Percentiles rank a stretch among this genome's conserved stretches.
phyloP scores from a whole-genome alignment of 805 yeast species.

The Metschnikowia arizonensis region DNA sequence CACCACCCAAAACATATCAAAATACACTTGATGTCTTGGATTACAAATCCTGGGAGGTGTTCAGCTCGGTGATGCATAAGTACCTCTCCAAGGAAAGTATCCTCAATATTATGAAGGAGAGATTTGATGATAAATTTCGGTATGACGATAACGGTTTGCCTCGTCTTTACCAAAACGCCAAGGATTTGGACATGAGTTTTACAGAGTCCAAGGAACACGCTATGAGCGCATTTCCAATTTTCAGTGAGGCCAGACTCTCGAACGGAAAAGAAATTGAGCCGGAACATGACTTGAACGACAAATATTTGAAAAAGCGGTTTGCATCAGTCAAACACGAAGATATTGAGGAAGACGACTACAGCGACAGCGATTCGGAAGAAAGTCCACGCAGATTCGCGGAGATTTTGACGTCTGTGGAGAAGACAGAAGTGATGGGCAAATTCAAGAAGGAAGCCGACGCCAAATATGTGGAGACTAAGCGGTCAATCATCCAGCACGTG shows the following conservation, averaged over 20 bases:
- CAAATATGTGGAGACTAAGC: slow-evolving; percentile 78
- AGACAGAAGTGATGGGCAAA: slow-evolving; percentile 50
- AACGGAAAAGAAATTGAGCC: slow-evolving; percentile 59
- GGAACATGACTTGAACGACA: slow-evolving; percentile 43
- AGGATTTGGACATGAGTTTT: slow-evolving; percentile 67
- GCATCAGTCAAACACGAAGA: slow-evolving; percentile 35
- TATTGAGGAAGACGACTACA: slow-evolving; percentile 24
- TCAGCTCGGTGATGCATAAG: slow-evolving; percentile 57
- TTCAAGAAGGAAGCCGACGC: slow-evolving; percentile 77
- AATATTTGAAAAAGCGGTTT: slow-evolving; percentile 20
- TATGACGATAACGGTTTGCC: slow-evolving; percentile 84
- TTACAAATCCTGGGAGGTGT: slow-evolving; percentile 59
- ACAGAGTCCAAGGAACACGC: slow-evolving; percentile 57
- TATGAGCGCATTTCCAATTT: slow-evolving; percentile 52
- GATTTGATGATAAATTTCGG: slow-evolving; percentile 78
- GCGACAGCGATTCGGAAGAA: slow-evolving; percentile 18
- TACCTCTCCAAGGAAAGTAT: slow-evolving; percentile 64
- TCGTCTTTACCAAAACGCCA: slow-evolving; percentile 67
- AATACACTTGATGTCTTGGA: slow-evolving; percentile 42
- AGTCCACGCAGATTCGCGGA: slow-evolving; percentile 47
- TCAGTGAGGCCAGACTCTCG: slow-evolving; percentile 50
- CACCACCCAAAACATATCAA: slow-evolving; percentile 39
- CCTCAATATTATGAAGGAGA: slow-evolving; percentile 62
- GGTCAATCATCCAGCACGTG: slow-evolving; percentile 73
- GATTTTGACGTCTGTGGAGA: slow-evolving; percentile 54